phyloP scores from a whole-genome alignment of 2,329 filamentous ascomycete species.

The Myrmaecium sp. region DNA sequence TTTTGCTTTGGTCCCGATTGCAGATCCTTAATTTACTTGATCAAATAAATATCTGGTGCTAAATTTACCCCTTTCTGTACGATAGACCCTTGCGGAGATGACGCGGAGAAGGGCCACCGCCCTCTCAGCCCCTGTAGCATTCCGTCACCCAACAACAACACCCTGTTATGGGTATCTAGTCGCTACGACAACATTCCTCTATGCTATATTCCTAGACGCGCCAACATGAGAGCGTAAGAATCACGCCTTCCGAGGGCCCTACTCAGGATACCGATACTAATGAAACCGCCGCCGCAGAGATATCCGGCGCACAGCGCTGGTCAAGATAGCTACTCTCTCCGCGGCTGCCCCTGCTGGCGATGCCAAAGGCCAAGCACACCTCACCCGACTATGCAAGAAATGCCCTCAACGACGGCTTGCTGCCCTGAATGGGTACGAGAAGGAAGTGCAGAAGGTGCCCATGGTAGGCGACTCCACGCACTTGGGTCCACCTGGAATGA shows the following conservation, averaged over 20 bases:
- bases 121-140: too few species aligned
- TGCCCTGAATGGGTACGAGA: conserved; percentile 7
- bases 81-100: too few species aligned
- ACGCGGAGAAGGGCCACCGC: too few species aligned
- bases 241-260: neutral
- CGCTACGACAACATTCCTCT: neutral
- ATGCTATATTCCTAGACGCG: neutral
- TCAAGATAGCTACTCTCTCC: conserved; percentile 32
- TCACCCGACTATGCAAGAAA: conserved; percentile 25
- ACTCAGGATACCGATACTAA: too few species aligned
- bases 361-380: conserved; percentile 17
- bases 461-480: conserved; percentile 19
- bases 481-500: neutral
- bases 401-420: conserved; percentile 9
- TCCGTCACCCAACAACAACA: too few species aligned
- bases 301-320: conserved; percentile 30
- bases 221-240: neutral
- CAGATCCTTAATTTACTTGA: too few species aligned
- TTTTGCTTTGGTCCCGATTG: too few species aligned
- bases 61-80: too few species aligned
- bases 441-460: conserved; percentile 13
- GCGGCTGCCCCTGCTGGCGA: conserved; percentile 17
- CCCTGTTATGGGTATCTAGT: too few species aligned
- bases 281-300: conserved; percentile 4
- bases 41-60: too few species aligned